Evolutionary conservation across 1,284 basidiomycete species (phyloP), one percentile per base, ranked within the genome.

Genomic region (Ustilago cynodontis): DNA sequence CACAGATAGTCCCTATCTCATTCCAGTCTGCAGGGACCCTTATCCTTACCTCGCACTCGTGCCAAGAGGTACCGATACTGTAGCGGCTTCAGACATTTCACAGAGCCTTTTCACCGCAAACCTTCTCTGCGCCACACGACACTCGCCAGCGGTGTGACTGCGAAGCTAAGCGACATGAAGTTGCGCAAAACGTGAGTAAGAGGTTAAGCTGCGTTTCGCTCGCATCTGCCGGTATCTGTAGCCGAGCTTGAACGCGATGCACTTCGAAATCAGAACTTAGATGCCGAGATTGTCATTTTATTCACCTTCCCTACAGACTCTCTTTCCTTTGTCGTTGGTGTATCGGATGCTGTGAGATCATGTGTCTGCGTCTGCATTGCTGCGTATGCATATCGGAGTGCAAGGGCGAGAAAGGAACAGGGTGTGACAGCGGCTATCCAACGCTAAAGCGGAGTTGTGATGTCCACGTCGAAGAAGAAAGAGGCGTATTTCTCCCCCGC

Each of bases 241-340:
- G 41, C 41, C 41, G 20, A 43, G 41, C 7, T 43, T 18, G n/a
- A 43, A 20, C 41, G 41, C 41, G n/a, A 20, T 7, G 20, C 16
- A 33, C 31, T 39, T 39, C 18, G 14, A 7, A 18, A 11, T 39
- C 37, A 6, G 18, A 43, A 8, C 41, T n/a, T 43, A 43, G 41
- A 43, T 7, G 20, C 41, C 41, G 41, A 43, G n/a, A 43, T 43
- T 3, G n/a, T 7, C 41, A n/a, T 16, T n/a, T 11, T n/a, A 20
- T 43, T 20, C n/a, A n/a, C 41, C n/a, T 43, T 43, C 41, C 41
- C 41, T n/a, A 43, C 41, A 20, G n/a, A n/a, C n/a, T n/a, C n/a
- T n/a, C n/a, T n/a, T n/a, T n/a, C 18, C 18, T 6, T 11, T 16
- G 20, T 8, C 8, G 20, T 20, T 7, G 41, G 1, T 20, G 41